Conservation (phyloP, 2,329 filamentous ascomycete genomes). For the Fusarium miscanthi region DNA sequence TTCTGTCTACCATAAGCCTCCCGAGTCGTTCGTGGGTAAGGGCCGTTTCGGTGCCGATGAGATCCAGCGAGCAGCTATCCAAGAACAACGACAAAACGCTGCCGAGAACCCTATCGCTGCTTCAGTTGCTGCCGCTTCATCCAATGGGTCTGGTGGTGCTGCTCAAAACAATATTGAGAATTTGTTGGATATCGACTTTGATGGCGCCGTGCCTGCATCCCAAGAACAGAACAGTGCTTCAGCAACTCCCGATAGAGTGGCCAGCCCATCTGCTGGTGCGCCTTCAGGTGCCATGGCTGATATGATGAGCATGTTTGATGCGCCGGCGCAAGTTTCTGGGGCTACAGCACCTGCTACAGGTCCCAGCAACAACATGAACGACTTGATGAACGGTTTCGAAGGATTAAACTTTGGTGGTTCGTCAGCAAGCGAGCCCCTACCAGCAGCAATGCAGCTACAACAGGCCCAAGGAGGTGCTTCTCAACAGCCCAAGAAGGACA, state of each 20-base stretch:
- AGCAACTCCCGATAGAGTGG: constrained; percentile 75
- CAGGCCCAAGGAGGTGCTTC: constrained; percentile 48
- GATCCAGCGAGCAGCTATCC: constrained; percentile 94
- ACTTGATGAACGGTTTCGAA: constrained; percentile 91
- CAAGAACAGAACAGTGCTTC: constrained; percentile 68
- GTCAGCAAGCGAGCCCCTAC: constrained; percentile 67
- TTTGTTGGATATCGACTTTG: constrained; percentile 94
- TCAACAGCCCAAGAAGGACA: constrained; percentile 65
- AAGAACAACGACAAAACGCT: constrained; percentile 92
- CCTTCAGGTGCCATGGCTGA: constrained; percentile 66
- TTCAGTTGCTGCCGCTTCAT: constrained; percentile 77
- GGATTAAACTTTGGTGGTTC: constrained; percentile 78
- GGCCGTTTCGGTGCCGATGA: constrained; percentile 93
- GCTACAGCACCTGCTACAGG: constrained; percentile 48
- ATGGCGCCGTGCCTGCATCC: constrained; percentile 91
- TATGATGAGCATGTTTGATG: constrained; percentile 78
- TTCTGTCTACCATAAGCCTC: constrained; percentile 98
- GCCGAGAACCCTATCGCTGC: constrained; percentile 95
- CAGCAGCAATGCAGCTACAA: constrained; percentile 69
- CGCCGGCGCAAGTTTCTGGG: constrained; percentile 67
- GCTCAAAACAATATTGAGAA: constrained; percentile 89
- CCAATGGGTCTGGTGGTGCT: constrained; percentile 67
- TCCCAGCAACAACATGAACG: constrained; percentile 75
- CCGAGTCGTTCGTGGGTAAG: constrained; percentile 97
- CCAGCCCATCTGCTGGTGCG: constrained; percentile 65